These are phyloP conservation scores for Cucurbita moschata DNA, from an alignment of 306 rosid genomes.

Conservation along the genomic window DNA sequence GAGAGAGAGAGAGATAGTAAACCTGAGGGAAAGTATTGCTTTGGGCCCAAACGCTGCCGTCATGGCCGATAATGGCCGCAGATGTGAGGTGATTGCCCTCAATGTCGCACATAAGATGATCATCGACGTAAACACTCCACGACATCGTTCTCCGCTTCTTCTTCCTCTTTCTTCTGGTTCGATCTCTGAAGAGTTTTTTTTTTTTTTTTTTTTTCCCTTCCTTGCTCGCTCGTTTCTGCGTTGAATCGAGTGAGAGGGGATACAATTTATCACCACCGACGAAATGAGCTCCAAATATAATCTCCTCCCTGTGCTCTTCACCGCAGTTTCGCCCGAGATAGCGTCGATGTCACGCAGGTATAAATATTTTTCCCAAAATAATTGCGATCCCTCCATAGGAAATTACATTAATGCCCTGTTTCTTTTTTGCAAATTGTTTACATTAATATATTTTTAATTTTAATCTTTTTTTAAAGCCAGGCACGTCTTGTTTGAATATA, in stretches of 20 bases:
- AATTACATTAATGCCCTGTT: neutral
- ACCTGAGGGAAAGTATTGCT: slow-evolving; percentile 53
- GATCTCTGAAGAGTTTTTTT: neutral
- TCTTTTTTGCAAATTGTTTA: too few relatives aligned
- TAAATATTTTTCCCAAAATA: slow-evolving; percentile 3
- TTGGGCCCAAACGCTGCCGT: slow-evolving; percentile 69
- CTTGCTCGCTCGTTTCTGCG: neutral
- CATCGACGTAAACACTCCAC: slow-evolving; percentile 66
- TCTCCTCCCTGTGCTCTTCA: neutral
- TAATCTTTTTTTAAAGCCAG: neutral
- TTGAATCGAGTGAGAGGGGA: neutral
- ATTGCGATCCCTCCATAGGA: neutral
- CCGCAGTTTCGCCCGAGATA: slow-evolving; percentile 4
- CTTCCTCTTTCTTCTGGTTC: neutral
- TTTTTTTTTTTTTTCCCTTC: neutral
- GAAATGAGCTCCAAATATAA: neutral
- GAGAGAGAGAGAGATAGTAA: neutral
- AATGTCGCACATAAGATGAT: slow-evolving; percentile 53
- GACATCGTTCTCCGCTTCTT: slow-evolving; percentile 25
- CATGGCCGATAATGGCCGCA: slow-evolving; percentile 54
- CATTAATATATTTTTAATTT: neutral
- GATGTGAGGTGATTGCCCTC: slow-evolving; percentile 40
- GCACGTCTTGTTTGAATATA: neutral
- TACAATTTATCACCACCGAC: neutral
- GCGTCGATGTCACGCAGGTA: slow-evolving; percentile 6